A percentile compares a stretch with the other conserved stretches of the same genome.
These are phyloP conservation scores for Westerdykella aurantiaca DNA, from an alignment of 2,329 filamentous ascomycete species.

Conservation along the genomic window DNA sequence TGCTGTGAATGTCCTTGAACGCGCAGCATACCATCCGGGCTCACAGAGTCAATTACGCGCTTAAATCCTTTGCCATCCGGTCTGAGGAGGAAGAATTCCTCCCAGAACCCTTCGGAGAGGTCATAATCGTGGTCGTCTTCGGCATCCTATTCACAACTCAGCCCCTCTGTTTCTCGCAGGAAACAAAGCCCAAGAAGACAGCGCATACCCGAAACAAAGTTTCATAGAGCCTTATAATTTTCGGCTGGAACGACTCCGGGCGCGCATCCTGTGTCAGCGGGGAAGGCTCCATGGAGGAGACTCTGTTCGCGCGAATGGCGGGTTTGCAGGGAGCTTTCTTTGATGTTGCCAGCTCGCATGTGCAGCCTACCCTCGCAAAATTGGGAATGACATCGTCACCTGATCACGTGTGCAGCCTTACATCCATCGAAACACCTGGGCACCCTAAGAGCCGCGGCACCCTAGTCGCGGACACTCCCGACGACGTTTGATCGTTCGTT, in stretches of 20 bases:
- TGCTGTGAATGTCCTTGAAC: slow-evolving; percentile 70
- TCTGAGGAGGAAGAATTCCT: slow-evolving; percentile 85
- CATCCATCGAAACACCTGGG: no score
- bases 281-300: slow-evolving; percentile 68
- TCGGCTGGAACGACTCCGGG: slow-evolving; percentile 87
- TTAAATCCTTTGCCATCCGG: slow-evolving; percentile 68
- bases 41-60: slow-evolving; percentile 62
- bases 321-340: slow-evolving; percentile 1
- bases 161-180: neutral
- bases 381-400: no score
- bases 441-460: no score
- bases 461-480: no score
- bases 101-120: slow-evolving; percentile 87
- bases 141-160: no score
- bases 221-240: slow-evolving; percentile 87
- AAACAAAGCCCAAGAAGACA: neutral
- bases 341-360: slow-evolving; percentile 2
- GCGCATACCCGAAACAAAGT: slow-evolving; percentile 60
- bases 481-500: no score
- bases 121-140: slow-evolving; percentile 55
- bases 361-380: no score
- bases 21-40: slow-evolving; percentile 68
- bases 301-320: neutral
- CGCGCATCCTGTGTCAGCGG: slow-evolving; percentile 88
- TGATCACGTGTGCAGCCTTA: no score